Evolutionary conservation across 345 rosid species (phyloP).

Genomic region (Citrus glauca): DNA sequence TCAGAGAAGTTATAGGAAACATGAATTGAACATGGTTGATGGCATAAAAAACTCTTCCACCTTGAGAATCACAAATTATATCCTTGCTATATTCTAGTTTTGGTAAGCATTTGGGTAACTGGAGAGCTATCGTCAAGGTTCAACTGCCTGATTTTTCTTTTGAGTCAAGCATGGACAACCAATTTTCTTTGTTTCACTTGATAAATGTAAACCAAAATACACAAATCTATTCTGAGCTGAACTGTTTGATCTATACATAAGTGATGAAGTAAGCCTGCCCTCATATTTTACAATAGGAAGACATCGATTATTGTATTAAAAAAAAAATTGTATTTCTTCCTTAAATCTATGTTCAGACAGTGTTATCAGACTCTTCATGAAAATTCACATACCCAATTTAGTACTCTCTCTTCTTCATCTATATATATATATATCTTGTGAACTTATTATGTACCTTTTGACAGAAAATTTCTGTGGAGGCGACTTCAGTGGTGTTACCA

Average conservation of each 20-base stretch:
- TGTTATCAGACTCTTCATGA: background rate
- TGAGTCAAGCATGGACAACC: background rate
- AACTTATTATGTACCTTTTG: background rate
- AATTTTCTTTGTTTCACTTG: background rate
- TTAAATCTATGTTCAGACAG: background rate
- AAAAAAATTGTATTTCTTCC: background rate
- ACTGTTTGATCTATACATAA: background rate
- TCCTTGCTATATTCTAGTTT: background rate
- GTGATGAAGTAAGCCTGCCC: background rate
- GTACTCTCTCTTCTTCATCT: background rate
- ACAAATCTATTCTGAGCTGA: background rate
- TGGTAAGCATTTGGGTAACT: background rate
- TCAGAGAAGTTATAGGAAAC: background rate
- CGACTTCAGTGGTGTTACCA: slow-evolving; percentile 51
- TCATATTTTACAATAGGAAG: too few relatives aligned
- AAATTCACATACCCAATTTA: background rate
- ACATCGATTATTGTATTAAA: background rate
- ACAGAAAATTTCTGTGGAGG: slow-evolving; percentile 64
- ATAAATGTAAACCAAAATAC: background rate
- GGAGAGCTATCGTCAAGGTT: background rate
- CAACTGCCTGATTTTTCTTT: background rate
- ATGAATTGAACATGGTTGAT: background rate
- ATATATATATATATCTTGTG: background rate
- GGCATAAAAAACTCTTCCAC: background rate
- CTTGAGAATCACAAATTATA: background rate